A percentile compares a stretch with the other conserved stretches of the same genome.
These are phyloP conservation scores for Termitomyces sp. DNA, from an alignment of 768 basidiomycete species.

Conservation along the genomic window DNA sequence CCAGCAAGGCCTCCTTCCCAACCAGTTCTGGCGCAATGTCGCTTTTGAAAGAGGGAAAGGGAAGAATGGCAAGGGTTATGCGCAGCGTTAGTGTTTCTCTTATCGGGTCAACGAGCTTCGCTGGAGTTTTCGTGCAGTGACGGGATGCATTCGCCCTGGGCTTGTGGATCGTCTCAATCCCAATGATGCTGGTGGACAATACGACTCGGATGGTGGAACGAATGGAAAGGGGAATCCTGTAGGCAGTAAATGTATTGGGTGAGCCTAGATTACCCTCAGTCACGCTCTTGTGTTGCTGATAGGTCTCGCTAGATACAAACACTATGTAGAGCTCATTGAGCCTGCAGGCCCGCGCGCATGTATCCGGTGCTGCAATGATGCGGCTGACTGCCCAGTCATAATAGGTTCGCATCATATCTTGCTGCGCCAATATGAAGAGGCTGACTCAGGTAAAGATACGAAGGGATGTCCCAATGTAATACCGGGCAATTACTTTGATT, in stretches of 20 bases:
- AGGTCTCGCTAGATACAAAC: slow-evolving; percentile 36
- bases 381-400: slow-evolving; percentile 44
- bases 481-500: slow-evolving; percentile 51
- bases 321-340: slow-evolving; percentile 56
- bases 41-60: slow-evolving; percentile 37
- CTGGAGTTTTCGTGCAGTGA: slow-evolving; percentile 28
- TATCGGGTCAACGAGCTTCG: neutral
- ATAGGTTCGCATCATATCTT: slow-evolving; percentile 26
- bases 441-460: slow-evolving; percentile 28
- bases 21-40: slow-evolving; percentile 47
- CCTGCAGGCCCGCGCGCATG: slow-evolving; percentile 46
- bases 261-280: neutral
- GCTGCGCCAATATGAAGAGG: neutral
- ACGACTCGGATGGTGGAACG: slow-evolving; percentile 51
- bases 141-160: slow-evolving; percentile 47
- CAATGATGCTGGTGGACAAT: slow-evolving; percentile 48
- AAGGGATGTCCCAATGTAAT: slow-evolving; percentile 48
- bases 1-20: slow-evolving; percentile 40
- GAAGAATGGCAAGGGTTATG: slow-evolving; percentile 33
- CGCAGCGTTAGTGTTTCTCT: slow-evolving; percentile 32
- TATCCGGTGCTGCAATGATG: slow-evolving; percentile 53
- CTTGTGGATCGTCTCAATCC: slow-evolving; percentile 39
- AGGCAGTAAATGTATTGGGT: slow-evolving; percentile 27
- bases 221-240: slow-evolving; percentile 45
- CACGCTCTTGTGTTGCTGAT: neutral